Percentiles rank a stretch among this genome's conserved stretches.
Evolutionary conservation across 371 early-diverging fungal genomes (phyloP).

Genomic region (Mucor lusitanicus): DNA sequence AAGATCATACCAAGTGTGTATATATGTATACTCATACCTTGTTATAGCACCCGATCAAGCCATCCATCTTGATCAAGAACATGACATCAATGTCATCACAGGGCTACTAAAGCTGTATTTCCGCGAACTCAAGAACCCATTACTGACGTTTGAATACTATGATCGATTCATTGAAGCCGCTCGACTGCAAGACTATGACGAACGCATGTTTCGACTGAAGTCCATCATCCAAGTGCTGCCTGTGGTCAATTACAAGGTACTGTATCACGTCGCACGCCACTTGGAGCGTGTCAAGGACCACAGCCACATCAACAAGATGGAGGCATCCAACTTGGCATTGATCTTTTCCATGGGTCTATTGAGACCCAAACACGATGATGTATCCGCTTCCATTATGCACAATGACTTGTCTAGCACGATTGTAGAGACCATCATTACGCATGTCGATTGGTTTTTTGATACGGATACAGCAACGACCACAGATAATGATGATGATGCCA

Average conservation of each 20-base stretch:
- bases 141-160: conserved; percentile 77
- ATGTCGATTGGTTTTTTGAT: conserved; percentile 66
- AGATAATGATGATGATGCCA: conserved; percentile 16
- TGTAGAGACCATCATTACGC: conserved; percentile 57
- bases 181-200: conserved; percentile 71
- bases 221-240: conserved; percentile 71
- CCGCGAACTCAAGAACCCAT: conserved; percentile 74
- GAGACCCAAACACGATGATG: conserved; percentile 50
- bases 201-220: conserved; percentile 69
- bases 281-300: conserved; percentile 64
- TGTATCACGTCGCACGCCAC: conserved; percentile 72
- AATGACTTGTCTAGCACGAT: conserved; percentile 55
- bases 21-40: no score
- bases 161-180: conserved; percentile 75
- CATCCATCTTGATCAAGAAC: conserved; percentile 45
- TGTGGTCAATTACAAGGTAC: conserved; percentile 58
- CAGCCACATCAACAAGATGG: conserved; percentile 81
- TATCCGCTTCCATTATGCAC: conserved; percentile 56
- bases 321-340: conserved; percentile 78
- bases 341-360: conserved; percentile 73
- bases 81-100: conserved; percentile 78
- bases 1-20: no score
- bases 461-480: neutral
- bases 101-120: conserved; percentile 80
- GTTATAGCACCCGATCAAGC: conserved; percentile 29